Evolutionary conservation across 805 yeast genomes (phyloP), one percentile per base, ranked within the genome.

Genomic region (Candida qinlingensis): DNA sequence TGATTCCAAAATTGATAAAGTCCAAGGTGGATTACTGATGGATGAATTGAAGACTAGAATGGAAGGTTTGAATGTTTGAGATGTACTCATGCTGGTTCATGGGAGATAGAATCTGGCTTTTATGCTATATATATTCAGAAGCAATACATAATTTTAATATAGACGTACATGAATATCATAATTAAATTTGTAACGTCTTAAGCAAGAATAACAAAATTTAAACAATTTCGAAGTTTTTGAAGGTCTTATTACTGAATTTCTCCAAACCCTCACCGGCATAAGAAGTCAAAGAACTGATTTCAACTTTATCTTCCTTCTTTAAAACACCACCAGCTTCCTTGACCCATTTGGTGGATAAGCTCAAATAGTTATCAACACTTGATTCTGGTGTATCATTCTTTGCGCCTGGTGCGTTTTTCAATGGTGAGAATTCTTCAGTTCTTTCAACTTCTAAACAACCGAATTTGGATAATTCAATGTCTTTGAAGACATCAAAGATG

Each of bases 391-490:
- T 84, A 68, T 92, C 97, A 60, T 79, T 81, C 26, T 73, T 71
- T n/a, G 95, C 76, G 25, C 90, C 95, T 11, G 85, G 80, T 1
- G 88, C 96, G 67, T 94, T 94, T 63, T 94, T 94, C 67, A 94
- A 77, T 4, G 99, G 99, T 19, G 96, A 85, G 62, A 94, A 94
- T 67, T 94, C 99, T 50, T 81, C 82, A 4, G 70, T 54, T 65
- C 99, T 80, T 37, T 79, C 85, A 26, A 94, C 99, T 70, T 94
- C 99, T 49, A 94, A 74, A 63, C 95, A 87, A 1, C 96, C 99
- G 65, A 94, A 94, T 59, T 79, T 79, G 12, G 65, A 63, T 53
- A 91, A 63, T 10, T 79, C 76, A 35, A 94, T 84, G 31, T 82
- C 77, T 44, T 91, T 91, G 69, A 94, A 94, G 27, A 94, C 96